phyloP scores from a whole-genome alignment of 1,284 basidiomycete species.

The Leccinum fallax region DNA sequence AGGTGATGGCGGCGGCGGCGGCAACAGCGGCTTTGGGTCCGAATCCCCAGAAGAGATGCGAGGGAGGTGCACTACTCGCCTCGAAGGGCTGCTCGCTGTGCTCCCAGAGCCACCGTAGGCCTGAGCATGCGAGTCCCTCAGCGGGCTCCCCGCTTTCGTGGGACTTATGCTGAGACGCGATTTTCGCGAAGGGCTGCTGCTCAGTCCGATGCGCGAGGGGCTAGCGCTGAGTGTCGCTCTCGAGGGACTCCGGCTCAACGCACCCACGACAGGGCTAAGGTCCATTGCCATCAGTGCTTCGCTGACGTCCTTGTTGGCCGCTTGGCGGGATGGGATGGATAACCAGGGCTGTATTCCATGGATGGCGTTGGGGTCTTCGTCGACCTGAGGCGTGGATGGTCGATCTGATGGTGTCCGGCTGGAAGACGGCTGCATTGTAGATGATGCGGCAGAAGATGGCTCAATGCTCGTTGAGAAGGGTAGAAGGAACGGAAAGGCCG shows the following conservation, averaged over 20 bases:
- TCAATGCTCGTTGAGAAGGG: conserved; percentile 31
- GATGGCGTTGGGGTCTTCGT: conserved; percentile 13
- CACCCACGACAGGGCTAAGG: conserved; percentile 9
- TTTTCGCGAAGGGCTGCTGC: conserved; percentile 7
- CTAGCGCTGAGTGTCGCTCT: conserved; percentile 25
- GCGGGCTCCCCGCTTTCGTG: background rate
- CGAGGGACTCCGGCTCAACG: conserved; percentile 30
- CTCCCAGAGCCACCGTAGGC: conserved; percentile 14
- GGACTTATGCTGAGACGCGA: too few relatives aligned
- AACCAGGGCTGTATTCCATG: conserved; percentile 33
- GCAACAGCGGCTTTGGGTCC: conserved; percentile 2
- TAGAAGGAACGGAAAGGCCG: conserved; percentile 68
- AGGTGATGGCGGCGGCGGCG: conserved; percentile 4
- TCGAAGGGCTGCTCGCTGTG: conserved; percentile 28
- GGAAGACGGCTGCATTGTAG: conserved; percentile 10
- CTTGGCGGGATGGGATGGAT: conserved; percentile 33
- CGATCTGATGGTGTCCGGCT: conserved; percentile 17
- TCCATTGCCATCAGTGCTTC: conserved; percentile 48
- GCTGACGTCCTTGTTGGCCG: conserved; percentile 21
- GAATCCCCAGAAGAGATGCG: conserved; percentile 23
- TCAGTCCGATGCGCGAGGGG: conserved; percentile 33
- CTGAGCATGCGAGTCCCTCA: conserved; percentile 21
- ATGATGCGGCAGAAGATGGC: conserved; percentile 5
- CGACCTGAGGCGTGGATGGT: conserved; percentile 25
- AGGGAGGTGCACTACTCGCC: conserved; percentile 25